These are phyloP conservation scores for Theobroma cacao DNA, from an alignment of 345 rosid genomes.

Conservation along the genomic window DNA sequence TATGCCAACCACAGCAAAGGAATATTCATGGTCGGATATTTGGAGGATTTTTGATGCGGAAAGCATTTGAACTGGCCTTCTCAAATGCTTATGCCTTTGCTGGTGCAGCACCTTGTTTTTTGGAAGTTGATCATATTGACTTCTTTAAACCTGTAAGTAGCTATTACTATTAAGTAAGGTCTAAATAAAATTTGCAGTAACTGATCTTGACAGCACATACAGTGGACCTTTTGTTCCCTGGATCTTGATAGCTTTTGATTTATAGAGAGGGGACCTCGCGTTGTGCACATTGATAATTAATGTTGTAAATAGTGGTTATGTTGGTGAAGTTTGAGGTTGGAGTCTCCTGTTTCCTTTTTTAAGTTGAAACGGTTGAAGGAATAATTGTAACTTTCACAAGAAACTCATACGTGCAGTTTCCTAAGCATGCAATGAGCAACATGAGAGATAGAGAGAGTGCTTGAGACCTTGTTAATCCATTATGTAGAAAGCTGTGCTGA, in stretches of 20 bases:
- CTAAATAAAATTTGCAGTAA: not conserved
- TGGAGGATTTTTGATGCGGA: slow-evolving; percentile 87
- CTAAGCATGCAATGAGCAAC: not conserved
- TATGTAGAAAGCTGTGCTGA: not conserved
- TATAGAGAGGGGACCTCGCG: not conserved
- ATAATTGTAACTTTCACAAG: not conserved
- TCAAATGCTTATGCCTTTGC: slow-evolving; percentile 83
- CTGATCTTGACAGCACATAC: not conserved
- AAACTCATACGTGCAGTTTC: not conserved
- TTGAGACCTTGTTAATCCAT: not conserved
- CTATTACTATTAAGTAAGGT: not conserved
- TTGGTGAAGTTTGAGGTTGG: slow-evolving; percentile 74
- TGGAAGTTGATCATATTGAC: slow-evolving; percentile 89
- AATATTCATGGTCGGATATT: slow-evolving; percentile 84
- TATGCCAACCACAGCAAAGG: slow-evolving; percentile 89
- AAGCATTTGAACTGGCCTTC: slow-evolving; percentile 83
- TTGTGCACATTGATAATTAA: not conserved
- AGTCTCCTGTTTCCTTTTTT: too few species aligned
- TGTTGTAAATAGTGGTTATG: not conserved
- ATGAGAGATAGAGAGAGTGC: not conserved
- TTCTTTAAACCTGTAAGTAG: slow-evolving; percentile 77
- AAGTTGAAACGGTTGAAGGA: not conserved
- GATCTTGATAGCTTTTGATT: not conserved
- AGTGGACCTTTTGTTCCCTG: not conserved
- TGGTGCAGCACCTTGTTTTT: slow-evolving; percentile 70